These are phyloP conservation scores for Gentiana dahurica DNA, from an alignment of 257 asterid genomes.

Conservation along the genomic window DNA sequence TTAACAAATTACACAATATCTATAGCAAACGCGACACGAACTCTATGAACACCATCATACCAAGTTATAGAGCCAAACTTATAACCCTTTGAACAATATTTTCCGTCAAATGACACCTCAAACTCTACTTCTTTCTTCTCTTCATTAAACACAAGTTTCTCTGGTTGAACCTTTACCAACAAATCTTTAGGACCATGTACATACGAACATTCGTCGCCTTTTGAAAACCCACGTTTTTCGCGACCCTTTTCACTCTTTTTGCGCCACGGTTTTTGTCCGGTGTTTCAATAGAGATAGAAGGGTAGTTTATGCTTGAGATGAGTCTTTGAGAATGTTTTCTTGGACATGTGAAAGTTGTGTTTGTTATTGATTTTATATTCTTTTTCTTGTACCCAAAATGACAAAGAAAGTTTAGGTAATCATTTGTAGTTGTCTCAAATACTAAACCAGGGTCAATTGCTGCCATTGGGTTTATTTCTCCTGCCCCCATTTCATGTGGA, in stretches of 20 bases:
- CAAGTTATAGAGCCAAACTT: slow-evolving; percentile 47
- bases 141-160: slow-evolving; percentile 21
- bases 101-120: slow-evolving; percentile 43
- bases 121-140: slow-evolving; percentile 23
- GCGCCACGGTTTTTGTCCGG: slow-evolving; percentile 19
- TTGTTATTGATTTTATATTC: too few relatives aligned
- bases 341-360: too few relatives aligned
- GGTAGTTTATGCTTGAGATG: slow-evolving; percentile 64
- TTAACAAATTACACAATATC: slow-evolving; percentile 20
- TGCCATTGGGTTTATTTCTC: too few relatives aligned
- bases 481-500: too few relatives aligned
- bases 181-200: slow-evolving; percentile 41
- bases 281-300: slow-evolving; percentile 52
- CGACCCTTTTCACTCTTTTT: slow-evolving; percentile 41
- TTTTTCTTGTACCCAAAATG: too few relatives aligned
- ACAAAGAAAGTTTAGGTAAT: too few relatives aligned
- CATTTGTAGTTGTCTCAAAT: too few relatives aligned
- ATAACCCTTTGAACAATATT: slow-evolving; percentile 40
- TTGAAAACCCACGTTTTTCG: slow-evolving; percentile 38
- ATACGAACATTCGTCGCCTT: slow-evolving; percentile 30
- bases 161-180: slow-evolving; percentile 32
- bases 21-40: slow-evolving; percentile 48
- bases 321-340: too few relatives aligned
- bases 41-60: slow-evolving; percentile 54
- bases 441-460: too few relatives aligned